phyloP scores from a whole-genome alignment of 495 filamentous ascomycete species.

The Emericellopsis terricola region DNA sequence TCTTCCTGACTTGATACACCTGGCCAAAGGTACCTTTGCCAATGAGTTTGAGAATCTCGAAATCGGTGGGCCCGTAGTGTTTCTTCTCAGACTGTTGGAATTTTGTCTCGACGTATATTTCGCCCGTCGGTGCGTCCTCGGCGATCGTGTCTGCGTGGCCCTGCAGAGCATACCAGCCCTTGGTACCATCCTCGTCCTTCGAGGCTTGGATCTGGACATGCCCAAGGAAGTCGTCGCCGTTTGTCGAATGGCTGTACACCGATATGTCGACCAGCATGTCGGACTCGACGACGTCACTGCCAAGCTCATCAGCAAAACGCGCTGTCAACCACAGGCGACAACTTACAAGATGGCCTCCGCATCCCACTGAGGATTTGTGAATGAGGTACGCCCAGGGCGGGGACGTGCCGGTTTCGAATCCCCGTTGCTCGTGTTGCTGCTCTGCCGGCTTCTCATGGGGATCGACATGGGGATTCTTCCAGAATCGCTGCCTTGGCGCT shows the following conservation, averaged over 20 bases:
- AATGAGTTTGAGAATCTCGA: conserved; percentile 87
- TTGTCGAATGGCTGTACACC: conserved; percentile 66
- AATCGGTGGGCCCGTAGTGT: conserved; percentile 92
- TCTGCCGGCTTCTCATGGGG: conserved; percentile 87
- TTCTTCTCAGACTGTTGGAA: conserved; percentile 85
- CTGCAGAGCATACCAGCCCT: conserved; percentile 74
- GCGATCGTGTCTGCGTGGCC: conserved; percentile 35
- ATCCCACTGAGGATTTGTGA: conserved; percentile 87
- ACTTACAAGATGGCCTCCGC: conserved; percentile 90
- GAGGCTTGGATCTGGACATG: conserved; percentile 64
- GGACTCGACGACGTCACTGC: conserved; percentile 83
- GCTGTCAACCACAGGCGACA: background rate
- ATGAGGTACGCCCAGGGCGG: conserved; percentile 32
- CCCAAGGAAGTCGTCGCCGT: conserved; percentile 79
- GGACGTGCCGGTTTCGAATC: conserved; percentile 54
- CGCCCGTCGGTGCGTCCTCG: conserved; percentile 56
- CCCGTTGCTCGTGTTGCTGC: conserved; percentile 70
- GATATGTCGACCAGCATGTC: conserved; percentile 86
- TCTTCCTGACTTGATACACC: conserved; percentile 98
- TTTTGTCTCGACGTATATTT: conserved; percentile 69
- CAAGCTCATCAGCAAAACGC: too few relatives aligned
- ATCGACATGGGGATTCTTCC: conserved; percentile 72
- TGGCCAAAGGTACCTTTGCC: conserved; percentile 99
- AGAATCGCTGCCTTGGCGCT: conserved; percentile 50
- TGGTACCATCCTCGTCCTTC: conserved; percentile 46